Base-by-base conservation (phyloP, 2,329 filamentous ascomycete genomes). In the Cladosporium phlei region DNA sequence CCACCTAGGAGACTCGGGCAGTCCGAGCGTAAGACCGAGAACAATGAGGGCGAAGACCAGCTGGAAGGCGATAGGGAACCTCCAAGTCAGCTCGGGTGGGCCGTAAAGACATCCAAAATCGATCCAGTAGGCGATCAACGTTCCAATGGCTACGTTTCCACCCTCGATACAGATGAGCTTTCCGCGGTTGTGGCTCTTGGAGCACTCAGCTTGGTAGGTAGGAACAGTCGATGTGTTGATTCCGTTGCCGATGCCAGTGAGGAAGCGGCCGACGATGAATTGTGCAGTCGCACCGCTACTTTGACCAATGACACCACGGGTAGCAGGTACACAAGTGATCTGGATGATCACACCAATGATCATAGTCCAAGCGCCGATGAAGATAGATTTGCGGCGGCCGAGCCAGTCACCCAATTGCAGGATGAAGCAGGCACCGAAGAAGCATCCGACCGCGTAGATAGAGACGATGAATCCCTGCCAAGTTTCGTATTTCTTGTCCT, bases 201-300 rank as follows among this genome's bases (percentile, higher is more conserved):
- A 71, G 52, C 69, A 72, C 57, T 75, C 71, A 2, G 68, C 69
- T 46, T 74, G 70, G 68, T 70, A 74, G 16, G 67, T 72, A 8
- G 71, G 71, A 16, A 75, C 70, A 0, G 71, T 74, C 0, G 70
- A 71, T 1, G 72, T 74, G 52, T 74, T 74, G 59, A 75, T 63
- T n/a, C 72, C 58, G 30, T 73, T 74, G n/a, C 73, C 75, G 45
- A 74, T 64, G 32, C 74, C 74, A 14, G 72, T 69, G 11, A 77
- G 60, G 17, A 77, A 56, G 47, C 74, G 70, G 10, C 73, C 74
- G 25, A 74, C 64, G 29, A 77, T 71, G 39, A 77, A 62, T 11
- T 46, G 39, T 4, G 69, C 57, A 3, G 75, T 63, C 2, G 56
- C 39, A 22, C 61, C 51, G 14, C 63, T 60, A 10, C n/a, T 24